Evolutionary conservation across 2,329 filamentous ascomycete species (phyloP).

Genomic region (Fusarium nodosum): DNA sequence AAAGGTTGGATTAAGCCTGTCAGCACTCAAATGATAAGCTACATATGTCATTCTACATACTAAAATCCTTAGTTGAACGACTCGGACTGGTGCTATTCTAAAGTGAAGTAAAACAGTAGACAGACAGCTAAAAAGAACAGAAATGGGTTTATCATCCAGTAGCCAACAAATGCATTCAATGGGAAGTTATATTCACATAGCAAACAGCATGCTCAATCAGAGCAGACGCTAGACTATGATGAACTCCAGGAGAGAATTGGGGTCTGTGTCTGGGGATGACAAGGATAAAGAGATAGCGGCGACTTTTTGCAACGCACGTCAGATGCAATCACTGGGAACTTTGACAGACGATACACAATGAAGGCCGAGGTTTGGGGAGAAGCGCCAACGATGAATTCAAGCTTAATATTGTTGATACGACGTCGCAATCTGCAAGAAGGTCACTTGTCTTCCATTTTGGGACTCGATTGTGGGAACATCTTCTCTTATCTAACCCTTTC

Average conservation of each 20-base stretch:
- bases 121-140: rapidly evolving
- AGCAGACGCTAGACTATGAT: background rate
- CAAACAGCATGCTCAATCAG: background rate
- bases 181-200: too few relatives aligned
- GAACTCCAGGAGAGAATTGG: background rate
- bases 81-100: background rate
- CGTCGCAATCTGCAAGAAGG: background rate
- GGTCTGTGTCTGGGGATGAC: background rate
- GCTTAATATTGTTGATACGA: conserved; percentile 19
- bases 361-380: conserved; percentile 6
- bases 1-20: conserved; percentile 9
- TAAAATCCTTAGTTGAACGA: background rate
- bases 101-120: too few relatives aligned
- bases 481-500: conserved; percentile 14
- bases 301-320: conserved; percentile 8
- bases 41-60: background rate
- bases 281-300: background rate
- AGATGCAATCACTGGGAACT: conserved; percentile 7
- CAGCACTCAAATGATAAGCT: conserved; percentile 29
- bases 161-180: background rate
- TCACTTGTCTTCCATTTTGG: conserved; percentile 2
- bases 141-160: background rate
- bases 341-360: background rate
- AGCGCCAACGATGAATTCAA: conserved; percentile 15
- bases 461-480: background rate